Base-by-base conservation (phyloP, 371 early-diverging fungal genomes). In the Mucor ambiguus region DNA sequence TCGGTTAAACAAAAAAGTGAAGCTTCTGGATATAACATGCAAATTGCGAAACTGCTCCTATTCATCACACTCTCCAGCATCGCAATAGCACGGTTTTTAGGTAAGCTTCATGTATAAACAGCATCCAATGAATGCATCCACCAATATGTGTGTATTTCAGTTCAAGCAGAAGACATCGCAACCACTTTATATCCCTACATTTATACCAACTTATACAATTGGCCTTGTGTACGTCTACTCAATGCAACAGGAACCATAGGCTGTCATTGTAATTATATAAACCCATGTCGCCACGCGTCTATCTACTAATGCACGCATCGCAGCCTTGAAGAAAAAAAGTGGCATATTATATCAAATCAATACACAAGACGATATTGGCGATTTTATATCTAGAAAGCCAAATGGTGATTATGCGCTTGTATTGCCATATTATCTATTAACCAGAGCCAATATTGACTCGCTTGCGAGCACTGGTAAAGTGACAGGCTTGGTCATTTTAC, bases 291-390 rank as follows among this genome's bases (percentile, higher is more conserved):
- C 28, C 30, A 30, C 20, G 54, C 52, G 56, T 33, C 12, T 35
- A 24, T 46, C 20, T 3, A n/a, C 18, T 9, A 38, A 58, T 18
- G n/a, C n/a, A 54, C 28, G 10, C 24, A 41, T 33, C 22, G 12
- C 30, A 76, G 74, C 74, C 9, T 52, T 57, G 35, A 44, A 68
- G 30, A 69, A 75, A 32, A 69, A 80, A 8, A 76, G 78, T 24
- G 93, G 93, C 11, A 79, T 91, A 5, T 69, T 93, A 24, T 90
- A 87, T 64, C 77, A 72, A 60, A 68, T 87, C 2, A 65, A 79
- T 10, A 81, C 79, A 10, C 79, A 79, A 30, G 70, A 69, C 16
- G 90, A 88, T 16, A 66, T 93, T 16, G 67, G 79, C 7, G 56
- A 69, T 7, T 89, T 92, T 71, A 29, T 66, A 2, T 22, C 32